phyloP scores from a whole-genome alignment of 768 basidiomycete genomes.

The Cantharellus anzutake region DNA sequence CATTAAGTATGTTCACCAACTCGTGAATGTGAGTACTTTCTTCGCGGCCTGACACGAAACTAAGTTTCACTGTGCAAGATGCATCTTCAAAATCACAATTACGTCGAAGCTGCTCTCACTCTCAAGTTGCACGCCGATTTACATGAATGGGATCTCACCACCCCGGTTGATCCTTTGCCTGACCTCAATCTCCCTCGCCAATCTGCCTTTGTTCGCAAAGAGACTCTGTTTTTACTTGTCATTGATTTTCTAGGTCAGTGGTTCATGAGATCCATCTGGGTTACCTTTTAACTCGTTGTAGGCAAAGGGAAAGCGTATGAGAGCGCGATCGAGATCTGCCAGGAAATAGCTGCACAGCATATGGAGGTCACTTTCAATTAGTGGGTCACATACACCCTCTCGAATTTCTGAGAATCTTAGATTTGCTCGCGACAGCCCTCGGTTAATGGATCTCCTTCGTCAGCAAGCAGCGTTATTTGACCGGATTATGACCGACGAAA shows the following conservation, averaged over 20 bases:
- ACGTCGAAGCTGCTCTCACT: slow-evolving; percentile 83
- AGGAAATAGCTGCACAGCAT: slow-evolving; percentile 79
- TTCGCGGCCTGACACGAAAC: slow-evolving; percentile 4
- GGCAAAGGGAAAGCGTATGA: slow-evolving; percentile 98
- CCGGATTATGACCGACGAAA: slow-evolving; percentile 63
- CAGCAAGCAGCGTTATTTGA: slow-evolving; percentile 80
- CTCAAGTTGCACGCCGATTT: slow-evolving; percentile 87
- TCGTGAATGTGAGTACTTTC: slow-evolving; percentile 51
- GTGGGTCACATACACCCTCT: slow-evolving; percentile 24
- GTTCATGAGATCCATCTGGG: background rate
- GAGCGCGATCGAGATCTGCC: slow-evolving; percentile 79
- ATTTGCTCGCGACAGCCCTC: slow-evolving; percentile 29
- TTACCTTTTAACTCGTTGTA: slow-evolving; percentile 15
- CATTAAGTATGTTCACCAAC: slow-evolving; percentile 89
- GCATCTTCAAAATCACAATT: slow-evolving; percentile 76
- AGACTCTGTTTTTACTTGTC: slow-evolving; percentile 76
- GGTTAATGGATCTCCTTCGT: slow-evolving; percentile 66
- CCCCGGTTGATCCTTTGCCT: slow-evolving; percentile 73
- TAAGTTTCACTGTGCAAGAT: slow-evolving; percentile 28
- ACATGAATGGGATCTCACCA: slow-evolving; percentile 73
- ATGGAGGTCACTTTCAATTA: slow-evolving; percentile 81
- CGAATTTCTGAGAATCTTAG: slow-evolving; percentile 4
- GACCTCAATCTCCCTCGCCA: slow-evolving; percentile 82
- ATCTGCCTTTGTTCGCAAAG: slow-evolving; percentile 85
- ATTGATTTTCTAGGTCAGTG: slow-evolving; percentile 76